Conservation (phyloP, 1,284 basidiomycete genomes). For the Albatrellus sp. region DNA sequence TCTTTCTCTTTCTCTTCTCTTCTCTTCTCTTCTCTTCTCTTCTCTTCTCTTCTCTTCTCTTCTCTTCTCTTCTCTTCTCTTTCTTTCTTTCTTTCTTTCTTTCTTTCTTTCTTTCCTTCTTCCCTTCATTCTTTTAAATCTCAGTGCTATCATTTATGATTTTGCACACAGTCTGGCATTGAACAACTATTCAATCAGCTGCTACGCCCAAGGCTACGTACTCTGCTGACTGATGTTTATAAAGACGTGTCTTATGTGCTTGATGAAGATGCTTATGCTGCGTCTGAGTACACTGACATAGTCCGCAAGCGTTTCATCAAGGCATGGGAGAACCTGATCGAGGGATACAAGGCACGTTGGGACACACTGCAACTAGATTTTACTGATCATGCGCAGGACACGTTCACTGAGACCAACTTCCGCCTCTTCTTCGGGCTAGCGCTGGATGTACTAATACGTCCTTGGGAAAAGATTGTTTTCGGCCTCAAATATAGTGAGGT, state of each 20-base stretch:
- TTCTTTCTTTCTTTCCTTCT: too few relatives aligned
- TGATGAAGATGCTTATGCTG: slow-evolving; percentile 78
- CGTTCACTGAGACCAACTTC: slow-evolving; percentile 82
- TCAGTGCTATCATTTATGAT: background rate
- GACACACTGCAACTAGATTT: background rate
- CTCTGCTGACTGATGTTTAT: slow-evolving; percentile 78
- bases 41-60: too few relatives aligned
- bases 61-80: slow-evolving; percentile 8
- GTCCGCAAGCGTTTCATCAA: slow-evolving; percentile 84
- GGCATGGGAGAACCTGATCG: slow-evolving; percentile 74
- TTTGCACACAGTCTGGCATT: slow-evolving; percentile 52
- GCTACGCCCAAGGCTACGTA: slow-evolving; percentile 74
- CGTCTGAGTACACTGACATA: slow-evolving; percentile 76
- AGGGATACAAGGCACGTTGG: slow-evolving; percentile 66
- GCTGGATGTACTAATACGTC: slow-evolving; percentile 77
- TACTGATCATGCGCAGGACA: slow-evolving; percentile 35
- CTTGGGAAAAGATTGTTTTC: slow-evolving; percentile 86
- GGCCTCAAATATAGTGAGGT: slow-evolving; percentile 84
- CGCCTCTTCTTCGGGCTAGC: slow-evolving; percentile 75
- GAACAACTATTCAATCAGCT: slow-evolving; percentile 94
- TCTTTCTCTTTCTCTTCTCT: background rate
- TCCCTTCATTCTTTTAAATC: too few relatives aligned
- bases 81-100: slow-evolving; percentile 7
- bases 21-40: background rate
- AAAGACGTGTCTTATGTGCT: slow-evolving; percentile 81